Conservation (phyloP, 352 stramenopile species). For the Globisporangium rhizosaccharum region DNA sequence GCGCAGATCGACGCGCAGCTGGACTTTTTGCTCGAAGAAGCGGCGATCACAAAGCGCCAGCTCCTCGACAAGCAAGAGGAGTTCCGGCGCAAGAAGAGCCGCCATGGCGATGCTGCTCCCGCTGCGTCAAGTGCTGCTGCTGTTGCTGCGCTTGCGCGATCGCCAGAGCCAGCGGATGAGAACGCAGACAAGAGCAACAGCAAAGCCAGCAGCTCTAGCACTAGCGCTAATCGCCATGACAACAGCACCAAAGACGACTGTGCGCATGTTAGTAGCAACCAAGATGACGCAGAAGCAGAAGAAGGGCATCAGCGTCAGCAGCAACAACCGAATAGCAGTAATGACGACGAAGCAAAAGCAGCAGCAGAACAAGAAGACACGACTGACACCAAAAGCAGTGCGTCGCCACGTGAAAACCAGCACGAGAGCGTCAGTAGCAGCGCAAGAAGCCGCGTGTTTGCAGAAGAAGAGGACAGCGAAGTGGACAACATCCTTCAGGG, state of each 20-base stretch:
- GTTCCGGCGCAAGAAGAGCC: constrained; percentile 55
- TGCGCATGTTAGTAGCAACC: no score
- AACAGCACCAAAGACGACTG: no score
- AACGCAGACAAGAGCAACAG: no score
- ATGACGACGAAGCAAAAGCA: constrained; percentile 9
- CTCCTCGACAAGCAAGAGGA: constrained; percentile 54
- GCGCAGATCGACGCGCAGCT: constrained; percentile 59
- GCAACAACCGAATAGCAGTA: background rate
- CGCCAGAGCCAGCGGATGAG: no score
- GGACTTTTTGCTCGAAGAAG: constrained; percentile 52
- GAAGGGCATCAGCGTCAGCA: background rate
- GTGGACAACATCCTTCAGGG: constrained; percentile 60
- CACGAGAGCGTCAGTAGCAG: background rate
- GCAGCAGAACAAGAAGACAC: background rate
- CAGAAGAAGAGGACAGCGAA: constrained; percentile 53
- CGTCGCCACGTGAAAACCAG: no score
- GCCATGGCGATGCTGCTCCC: constrained; percentile 3
- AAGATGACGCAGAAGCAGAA: no score
- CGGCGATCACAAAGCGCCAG: constrained; percentile 51
- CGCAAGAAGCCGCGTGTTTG: constrained; percentile 1
- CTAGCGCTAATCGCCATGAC: no score
- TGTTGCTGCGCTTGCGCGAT: background rate
- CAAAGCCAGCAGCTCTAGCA: no score
- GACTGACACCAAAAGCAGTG: background rate
- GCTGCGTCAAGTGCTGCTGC: background rate